Conservation (phyloP, 106 monocot species). For the Dendrobium chrysotoxum region DNA sequence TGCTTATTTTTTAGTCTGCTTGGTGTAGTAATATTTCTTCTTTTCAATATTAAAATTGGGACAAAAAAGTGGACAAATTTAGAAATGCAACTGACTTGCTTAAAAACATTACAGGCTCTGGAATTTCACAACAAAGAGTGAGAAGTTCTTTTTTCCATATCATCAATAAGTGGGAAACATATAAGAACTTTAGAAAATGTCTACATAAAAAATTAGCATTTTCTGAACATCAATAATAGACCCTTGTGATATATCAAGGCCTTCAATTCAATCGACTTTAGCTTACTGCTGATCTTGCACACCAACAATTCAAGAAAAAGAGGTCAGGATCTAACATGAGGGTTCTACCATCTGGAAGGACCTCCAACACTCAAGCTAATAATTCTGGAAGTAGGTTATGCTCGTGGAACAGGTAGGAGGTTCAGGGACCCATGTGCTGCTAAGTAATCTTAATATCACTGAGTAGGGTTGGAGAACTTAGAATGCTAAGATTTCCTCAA, state of each 20-base stretch:
- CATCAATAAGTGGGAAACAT: background rate
- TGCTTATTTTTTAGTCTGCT: background rate
- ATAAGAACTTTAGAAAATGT: background rate
- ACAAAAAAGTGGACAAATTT: background rate
- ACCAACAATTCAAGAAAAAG: background rate
- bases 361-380: background rate
- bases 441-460: background rate
- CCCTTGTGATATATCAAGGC: background rate
- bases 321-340: background rate
- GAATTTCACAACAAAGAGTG: background rate
- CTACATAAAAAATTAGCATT: background rate
- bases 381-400: background rate
- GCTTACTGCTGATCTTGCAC: background rate
- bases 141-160: too few species aligned
- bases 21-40: background rate
- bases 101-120: background rate
- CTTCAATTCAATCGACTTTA: background rate
- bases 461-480: too few species aligned
- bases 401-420: background rate
- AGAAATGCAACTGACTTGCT: background rate
- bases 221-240: too few species aligned
- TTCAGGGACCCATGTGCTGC: background rate
- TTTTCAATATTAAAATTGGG: background rate
- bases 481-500: too few species aligned
- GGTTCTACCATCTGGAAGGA: background rate